Evolutionary conservation across 2,329 filamentous ascomycete genomes (phyloP).

Genomic region (Monilinia fructigena): DNA sequence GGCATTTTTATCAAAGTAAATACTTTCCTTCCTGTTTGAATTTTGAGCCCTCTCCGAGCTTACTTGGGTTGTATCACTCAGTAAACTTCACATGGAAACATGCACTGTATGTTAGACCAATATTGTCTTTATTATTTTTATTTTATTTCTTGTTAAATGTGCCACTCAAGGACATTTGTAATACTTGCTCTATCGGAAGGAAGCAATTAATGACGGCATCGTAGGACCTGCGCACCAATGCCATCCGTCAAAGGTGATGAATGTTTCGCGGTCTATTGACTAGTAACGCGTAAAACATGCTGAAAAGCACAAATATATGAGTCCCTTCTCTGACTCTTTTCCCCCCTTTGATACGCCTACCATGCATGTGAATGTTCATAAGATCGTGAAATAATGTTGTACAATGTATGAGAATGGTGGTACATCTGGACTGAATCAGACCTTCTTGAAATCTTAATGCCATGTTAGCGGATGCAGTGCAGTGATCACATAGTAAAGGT

Average conservation of each 20-base stretch:
- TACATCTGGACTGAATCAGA: conserved; percentile 32
- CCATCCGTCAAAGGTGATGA: conserved; percentile 39
- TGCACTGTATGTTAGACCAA: neutral
- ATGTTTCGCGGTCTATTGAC: conserved; percentile 38
- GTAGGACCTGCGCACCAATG: conserved; percentile 45
- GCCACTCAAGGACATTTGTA: conserved; percentile 9
- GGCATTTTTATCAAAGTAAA: neutral
- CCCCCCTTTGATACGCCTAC: conserved; percentile 35
- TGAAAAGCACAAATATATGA: conserved; percentile 37
- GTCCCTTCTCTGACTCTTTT: conserved; percentile 33
- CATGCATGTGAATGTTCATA: conserved; percentile 40
- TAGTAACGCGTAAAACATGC: conserved; percentile 33
- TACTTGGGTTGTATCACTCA: neutral
- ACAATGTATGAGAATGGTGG: conserved; percentile 14
- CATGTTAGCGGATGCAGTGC: conserved; percentile 27
- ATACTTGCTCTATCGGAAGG: conserved; percentile 23
- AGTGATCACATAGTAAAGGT: conserved; percentile 28
- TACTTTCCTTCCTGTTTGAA: neutral
- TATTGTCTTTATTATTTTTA: conserved; percentile 17
- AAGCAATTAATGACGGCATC: conserved; percentile 45
- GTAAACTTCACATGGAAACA: neutral
- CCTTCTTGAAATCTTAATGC: conserved; percentile 41
- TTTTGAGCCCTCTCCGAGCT: neutral
- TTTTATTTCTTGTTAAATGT: conserved; percentile 19
- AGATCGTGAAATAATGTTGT: conserved; percentile 35